Percentiles rank a stretch among this genome's conserved stretches.
Conservation (phyloP, 1,284 basidiomycete species). For the Heliocybe sulcata region DNA sequence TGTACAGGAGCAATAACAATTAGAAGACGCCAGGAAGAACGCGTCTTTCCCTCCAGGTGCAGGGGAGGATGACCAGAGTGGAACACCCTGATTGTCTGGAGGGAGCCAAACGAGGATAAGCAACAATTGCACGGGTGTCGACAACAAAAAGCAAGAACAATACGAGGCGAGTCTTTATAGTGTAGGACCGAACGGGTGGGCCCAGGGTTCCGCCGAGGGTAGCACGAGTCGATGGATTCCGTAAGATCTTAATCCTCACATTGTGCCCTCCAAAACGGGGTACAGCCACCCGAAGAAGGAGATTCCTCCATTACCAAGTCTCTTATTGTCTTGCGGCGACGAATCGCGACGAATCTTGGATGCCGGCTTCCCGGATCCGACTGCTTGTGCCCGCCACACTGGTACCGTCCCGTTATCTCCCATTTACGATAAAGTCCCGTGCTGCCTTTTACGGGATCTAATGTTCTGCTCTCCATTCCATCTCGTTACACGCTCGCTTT, state of each 20-base stretch:
- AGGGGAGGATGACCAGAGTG: constrained; percentile 28
- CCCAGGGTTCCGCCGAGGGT: constrained; percentile 31
- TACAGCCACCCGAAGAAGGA: constrained; percentile 25
- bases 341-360: not conserved
- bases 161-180: constrained; percentile 57
- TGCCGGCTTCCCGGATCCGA: constrained; percentile 18
- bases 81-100: constrained; percentile 10
- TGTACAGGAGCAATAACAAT: constrained; percentile 26
- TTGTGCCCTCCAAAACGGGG: constrained; percentile 32
- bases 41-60: constrained; percentile 20
- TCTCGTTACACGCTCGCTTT: constrained; percentile 17
- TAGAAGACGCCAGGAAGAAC: constrained; percentile 19
- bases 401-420: constrained; percentile 23
- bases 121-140: constrained; percentile 56
- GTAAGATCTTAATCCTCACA: constrained; percentile 32
- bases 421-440: constrained; percentile 24
- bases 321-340: constrained; percentile 36
- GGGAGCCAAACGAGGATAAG: constrained; percentile 11
- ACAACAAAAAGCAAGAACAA: constrained; percentile 57
- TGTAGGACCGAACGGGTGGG: constrained; percentile 17
- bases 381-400: constrained; percentile 20
- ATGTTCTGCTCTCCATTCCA: constrained; percentile 9
- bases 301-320: constrained; percentile 29
- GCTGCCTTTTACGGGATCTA: constrained; percentile 14
- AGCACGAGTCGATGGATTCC: constrained; percentile 29